A percentile compares a stretch with the other conserved stretches of the same genome.
Evolutionary conservation across 441 rosid species (phyloP).

Genomic region (Mallotus repandus): DNA sequence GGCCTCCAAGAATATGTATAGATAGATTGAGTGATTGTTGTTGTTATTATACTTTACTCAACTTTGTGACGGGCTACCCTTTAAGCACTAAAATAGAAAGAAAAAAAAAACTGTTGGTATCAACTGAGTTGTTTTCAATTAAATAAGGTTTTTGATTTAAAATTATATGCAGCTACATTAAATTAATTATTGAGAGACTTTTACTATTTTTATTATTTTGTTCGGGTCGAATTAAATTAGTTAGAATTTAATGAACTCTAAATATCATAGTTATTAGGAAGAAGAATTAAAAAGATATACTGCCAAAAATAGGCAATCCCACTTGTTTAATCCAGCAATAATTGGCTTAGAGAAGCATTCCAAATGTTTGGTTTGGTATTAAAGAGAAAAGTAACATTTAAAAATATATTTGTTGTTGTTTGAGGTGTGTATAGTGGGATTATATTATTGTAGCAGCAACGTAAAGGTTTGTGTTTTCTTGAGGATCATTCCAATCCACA

Average conservation of each 20-base stretch:
- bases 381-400: background rate
- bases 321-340: constrained; percentile 22
- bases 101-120: too few relatives aligned
- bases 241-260: too few relatives aligned
- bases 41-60: constrained; percentile 4
- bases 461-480: background rate
- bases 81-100: background rate
- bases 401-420: background rate
- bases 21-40: background rate
- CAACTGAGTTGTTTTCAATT: background rate
- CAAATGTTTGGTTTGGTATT: background rate
- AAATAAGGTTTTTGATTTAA: background rate
- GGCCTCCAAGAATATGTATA: too few relatives aligned
- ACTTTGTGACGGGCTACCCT: background rate
- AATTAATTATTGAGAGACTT: too few relatives aligned
- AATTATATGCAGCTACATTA: background rate
- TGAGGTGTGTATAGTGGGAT: too few relatives aligned
- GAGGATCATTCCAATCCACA: background rate
- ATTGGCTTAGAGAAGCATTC: constrained; percentile 11
- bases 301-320: background rate
- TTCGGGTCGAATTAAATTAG: too few relatives aligned
- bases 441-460: constrained; percentile 11
- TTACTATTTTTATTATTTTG: too few relatives aligned
- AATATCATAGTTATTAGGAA: too few relatives aligned
- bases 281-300: too few relatives aligned